These are phyloP conservation scores for Candida morakotiae DNA, from an alignment of 805 yeast species.

Conservation along the genomic window DNA sequence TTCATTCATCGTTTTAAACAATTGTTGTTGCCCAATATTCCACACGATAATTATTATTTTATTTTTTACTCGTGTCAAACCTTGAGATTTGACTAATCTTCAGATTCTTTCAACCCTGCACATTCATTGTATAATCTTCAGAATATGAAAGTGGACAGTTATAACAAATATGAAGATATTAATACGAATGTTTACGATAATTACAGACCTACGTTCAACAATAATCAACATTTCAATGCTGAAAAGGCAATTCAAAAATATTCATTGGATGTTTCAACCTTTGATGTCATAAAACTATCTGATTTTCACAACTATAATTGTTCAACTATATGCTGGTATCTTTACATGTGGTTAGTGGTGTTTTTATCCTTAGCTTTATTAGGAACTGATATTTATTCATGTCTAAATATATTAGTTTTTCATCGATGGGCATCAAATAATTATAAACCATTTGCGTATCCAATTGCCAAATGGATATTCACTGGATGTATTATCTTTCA, in stretches of 20 bases:
- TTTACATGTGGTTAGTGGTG: slow-evolving; percentile 43
- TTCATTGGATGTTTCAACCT: slow-evolving; percentile 37
- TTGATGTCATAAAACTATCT: slow-evolving; percentile 45
- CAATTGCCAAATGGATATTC: slow-evolving; percentile 66
- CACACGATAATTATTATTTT: too few relatives aligned
- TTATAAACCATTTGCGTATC: slow-evolving; percentile 41
- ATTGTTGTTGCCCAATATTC: too few relatives aligned
- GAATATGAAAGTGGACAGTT: too few relatives aligned
- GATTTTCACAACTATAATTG: slow-evolving; percentile 42
- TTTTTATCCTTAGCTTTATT: slow-evolving; percentile 49
- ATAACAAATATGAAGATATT: too few relatives aligned
- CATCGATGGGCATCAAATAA: slow-evolving; percentile 61
- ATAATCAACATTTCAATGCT: slow-evolving; percentile 9
- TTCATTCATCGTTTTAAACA: too few relatives aligned
- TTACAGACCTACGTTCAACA: too few relatives aligned
- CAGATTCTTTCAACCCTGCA: too few relatives aligned
- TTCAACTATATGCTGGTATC: slow-evolving; percentile 42
- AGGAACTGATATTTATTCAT: slow-evolving; percentile 74
- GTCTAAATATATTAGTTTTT: slow-evolving; percentile 68
- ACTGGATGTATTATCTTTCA: slow-evolving; percentile 78
- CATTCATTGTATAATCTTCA: too few relatives aligned
- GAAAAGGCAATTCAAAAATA: slow-evolving; percentile 15
- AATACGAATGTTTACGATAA: too few relatives aligned
- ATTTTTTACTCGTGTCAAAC: too few relatives aligned
- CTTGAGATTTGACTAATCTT: too few relatives aligned